Evolutionary conservation across 352 stramenopile genomes (phyloP).

Genomic region (Phytophthora cactorum): DNA sequence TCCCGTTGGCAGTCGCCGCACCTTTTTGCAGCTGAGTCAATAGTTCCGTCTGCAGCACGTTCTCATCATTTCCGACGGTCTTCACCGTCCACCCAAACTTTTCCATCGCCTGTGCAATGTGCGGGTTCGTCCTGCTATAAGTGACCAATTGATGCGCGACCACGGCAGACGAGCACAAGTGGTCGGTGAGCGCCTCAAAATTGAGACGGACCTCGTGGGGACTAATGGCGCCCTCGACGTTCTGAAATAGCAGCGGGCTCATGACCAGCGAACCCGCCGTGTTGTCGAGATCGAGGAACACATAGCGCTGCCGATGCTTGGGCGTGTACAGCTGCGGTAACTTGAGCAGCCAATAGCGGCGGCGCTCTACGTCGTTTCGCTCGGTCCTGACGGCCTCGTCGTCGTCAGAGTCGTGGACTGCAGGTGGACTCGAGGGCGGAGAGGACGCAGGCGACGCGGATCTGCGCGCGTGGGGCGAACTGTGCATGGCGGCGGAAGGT

Average conservation of each 20-base stretch:
- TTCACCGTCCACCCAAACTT: constrained; percentile 26
- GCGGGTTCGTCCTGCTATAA: constrained; percentile 16
- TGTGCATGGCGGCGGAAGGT: not conserved
- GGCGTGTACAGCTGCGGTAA: constrained; percentile 19
- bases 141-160: constrained; percentile 20
- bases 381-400: constrained; percentile 15
- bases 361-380: constrained; percentile 24
- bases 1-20: constrained; percentile 13
- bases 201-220: constrained; percentile 22
- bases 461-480: no score
- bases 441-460: not conserved
- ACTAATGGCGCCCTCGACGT: constrained; percentile 6
- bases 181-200: constrained; percentile 25
- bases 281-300: constrained; percentile 33
- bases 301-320: constrained; percentile 24
- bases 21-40: constrained; percentile 21
- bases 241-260: constrained; percentile 20
- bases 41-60: constrained; percentile 19
- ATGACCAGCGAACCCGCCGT: constrained; percentile 11
- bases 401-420: not conserved
- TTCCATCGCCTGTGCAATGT: constrained; percentile 17
- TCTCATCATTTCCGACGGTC: constrained; percentile 6
- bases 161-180: constrained; percentile 17
- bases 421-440: not conserved
- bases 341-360: constrained; percentile 18